phyloP scores from a whole-genome alignment of 768 basidiomycete genomes.

The Suillus subluteus region DNA sequence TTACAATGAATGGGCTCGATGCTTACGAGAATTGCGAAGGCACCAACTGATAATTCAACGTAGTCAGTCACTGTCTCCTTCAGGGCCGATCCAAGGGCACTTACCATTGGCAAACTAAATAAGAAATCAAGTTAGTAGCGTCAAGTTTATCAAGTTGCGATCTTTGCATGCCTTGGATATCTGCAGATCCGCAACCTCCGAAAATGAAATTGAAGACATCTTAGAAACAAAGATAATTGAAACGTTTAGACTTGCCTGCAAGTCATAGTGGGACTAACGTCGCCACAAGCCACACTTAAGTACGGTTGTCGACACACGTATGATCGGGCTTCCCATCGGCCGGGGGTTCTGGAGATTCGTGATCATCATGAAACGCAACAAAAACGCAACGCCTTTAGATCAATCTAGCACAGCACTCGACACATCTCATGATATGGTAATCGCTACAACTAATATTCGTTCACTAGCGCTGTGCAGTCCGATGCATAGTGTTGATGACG shows the following conservation, averaged over 20 bases:
- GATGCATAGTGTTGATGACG: neutral
- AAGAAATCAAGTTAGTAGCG: neutral
- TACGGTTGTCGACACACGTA: neutral
- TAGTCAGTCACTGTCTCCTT: neutral
- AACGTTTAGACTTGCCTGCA: neutral
- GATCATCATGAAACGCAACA: no score
- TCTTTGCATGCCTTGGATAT: conserved; percentile 15
- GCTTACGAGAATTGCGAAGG: conserved; percentile 22
- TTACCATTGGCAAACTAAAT: conserved; percentile 21
- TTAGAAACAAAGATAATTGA: neutral
- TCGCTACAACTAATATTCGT: no score
- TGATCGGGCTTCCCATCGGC: neutral
- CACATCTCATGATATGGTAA: no score
- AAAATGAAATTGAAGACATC: conserved; percentile 4
- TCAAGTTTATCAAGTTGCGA: neutral
- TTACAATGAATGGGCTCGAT: neutral
- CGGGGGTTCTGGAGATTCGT: no score
- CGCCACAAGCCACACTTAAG: neutral
- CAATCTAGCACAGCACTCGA: no score
- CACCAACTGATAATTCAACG: conserved; percentile 17
- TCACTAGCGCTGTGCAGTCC: neutral
- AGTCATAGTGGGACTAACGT: neutral
- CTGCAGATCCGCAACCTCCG: conserved; percentile 19
- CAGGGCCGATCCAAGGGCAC: neutral
- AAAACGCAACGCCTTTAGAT: no score